Base-by-base conservation (phyloP, 495 filamentous ascomycete genomes). In the Neurospora sp. region DNA sequence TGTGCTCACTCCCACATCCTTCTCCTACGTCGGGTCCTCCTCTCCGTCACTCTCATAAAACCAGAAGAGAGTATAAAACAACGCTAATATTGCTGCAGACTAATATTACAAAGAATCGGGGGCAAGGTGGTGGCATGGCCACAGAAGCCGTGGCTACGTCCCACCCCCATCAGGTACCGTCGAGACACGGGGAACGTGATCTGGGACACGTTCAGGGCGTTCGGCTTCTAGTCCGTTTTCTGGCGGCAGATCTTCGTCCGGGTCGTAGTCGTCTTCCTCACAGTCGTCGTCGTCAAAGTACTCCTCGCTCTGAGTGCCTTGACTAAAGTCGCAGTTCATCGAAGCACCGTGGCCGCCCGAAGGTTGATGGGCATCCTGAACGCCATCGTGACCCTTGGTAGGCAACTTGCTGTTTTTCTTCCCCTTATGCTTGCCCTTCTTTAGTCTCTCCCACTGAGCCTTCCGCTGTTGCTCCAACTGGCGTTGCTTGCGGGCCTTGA, bases 341-440 rank as follows among this genome's bases (percentile, higher is more conserved):
- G 77, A 70, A 6, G 73, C 74, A 16, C 69, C 70, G 39, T 80
- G 77, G 53, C 69, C 70, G 61, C 80, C 82, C 4, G 72, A 45
- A 14, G 78, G 41, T 38, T 76, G 72, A 18, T 75, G 72, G 41
- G 48, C 31, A 10, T 78, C 80, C 18, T 79, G 79, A 16, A 73
- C 72, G 4, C 83, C 77, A 40, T 84, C 81, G 45, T 70, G 75
- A 39, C 65, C 70, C 82, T 92, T 93, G 4, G 85, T 82, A 37
- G 87, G 81, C n/a, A 78, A 71, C 75, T 91, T 91, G 82, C 88
- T 91, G 9, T 87, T 88, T 59, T 88, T 89, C 80, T 86, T 88
- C 83, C 89, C 86, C 85, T 97, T 97, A 41, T 93, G 89, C 69
- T 92, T 92, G 79, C 96, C 97, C 89, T 94, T 94, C 84, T 97